Evolutionary conservation across 192 early-diverging fungal genomes (phyloP), one percentile per base, ranked within the genome.

Genomic region (Spizellomyces sp.): DNA sequence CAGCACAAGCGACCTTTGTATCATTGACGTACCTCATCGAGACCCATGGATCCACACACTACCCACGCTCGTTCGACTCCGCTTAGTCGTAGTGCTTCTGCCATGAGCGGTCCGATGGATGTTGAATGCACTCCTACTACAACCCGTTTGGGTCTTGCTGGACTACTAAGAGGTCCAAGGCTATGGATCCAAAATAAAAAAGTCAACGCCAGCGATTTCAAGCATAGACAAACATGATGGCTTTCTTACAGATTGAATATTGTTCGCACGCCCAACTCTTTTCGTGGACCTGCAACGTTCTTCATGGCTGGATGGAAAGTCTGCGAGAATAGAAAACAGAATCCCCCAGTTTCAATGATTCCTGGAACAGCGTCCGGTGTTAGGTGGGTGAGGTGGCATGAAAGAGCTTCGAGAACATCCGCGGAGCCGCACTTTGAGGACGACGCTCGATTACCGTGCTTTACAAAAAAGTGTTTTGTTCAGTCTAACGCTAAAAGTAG

Each of bases 241-340:
- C 63, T 68, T n/a, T 17, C 48, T 65, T 66, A 84, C 48, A 97
- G 68, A 68, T 99, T 99, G 83, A 99, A 96, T 27, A 96, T 89
- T 5, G 97, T 96, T 9, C 92, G 92, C 5, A 98, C 84, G 45
- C 94, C 97, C 7, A 99, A 81, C 77, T 99, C 95, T 47, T 87
- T 88, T 19, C 97, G 84, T 4, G 89, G 80, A 22, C 58, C 78
- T 9, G 90, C 89, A 14, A 94, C 86, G 65, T 89, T 78, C 50
- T 89, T 91, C 93, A 98, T 94, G 41, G 91, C 86, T 8, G 97
- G 93, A 73, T 99, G 94, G 76, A 92, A 99, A 3, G 80, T 90
- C 75, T 91, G 94, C 9, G 95, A 89, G 71, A 97, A 96, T 67
- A 99, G 76, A 74, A 99, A 99, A 70, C 94, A 96, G 72, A 94